These are phyloP conservation scores for Colletotrichum sp. DNA, from an alignment of 2,329 filamentous ascomycete genomes.

Conservation along the genomic window DNA sequence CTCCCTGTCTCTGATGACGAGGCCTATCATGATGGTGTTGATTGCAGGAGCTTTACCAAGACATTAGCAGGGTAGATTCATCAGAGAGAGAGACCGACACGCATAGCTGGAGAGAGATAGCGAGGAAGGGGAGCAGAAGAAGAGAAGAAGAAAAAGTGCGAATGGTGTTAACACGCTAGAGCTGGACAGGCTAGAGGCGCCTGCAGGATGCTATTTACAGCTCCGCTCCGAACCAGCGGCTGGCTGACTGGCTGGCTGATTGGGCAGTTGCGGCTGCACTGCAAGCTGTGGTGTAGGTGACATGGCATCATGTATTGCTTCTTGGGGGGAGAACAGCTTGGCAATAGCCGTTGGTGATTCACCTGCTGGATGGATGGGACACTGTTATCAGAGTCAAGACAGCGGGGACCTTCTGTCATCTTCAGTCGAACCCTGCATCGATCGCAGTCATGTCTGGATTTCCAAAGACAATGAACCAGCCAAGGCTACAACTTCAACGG, in stretches of 20 bases:
- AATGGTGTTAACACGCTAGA: neutral
- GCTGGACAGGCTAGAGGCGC: neutral
- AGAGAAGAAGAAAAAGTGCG: neutral
- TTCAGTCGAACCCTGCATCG: slow-evolving; percentile 1
- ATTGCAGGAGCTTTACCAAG: neutral
- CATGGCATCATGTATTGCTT: neutral
- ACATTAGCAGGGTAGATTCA: neutral
- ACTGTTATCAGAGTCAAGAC: neutral
- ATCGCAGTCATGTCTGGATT: neutral
- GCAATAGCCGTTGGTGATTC: slow-evolving; percentile 12
- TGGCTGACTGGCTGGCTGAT: neutral
- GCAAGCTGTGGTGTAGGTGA: neutral
- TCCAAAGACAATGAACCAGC: neutral
- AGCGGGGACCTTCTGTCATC: neutral
- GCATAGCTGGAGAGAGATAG: neutral
- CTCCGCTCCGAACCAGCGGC: neutral
- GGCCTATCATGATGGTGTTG: neutral
- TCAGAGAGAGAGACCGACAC: neutral
- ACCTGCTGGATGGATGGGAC: neutral
- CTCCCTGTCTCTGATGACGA: neutral
- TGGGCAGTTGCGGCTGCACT: neutral
- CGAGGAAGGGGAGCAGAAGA: neutral
- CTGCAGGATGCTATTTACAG: slow-evolving; percentile 15
- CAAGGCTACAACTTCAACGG: neutral
- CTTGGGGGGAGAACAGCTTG: slow-evolving; percentile 3